Conservation (phyloP, 768 basidiomycete genomes). For the Phaffia australis region DNA sequence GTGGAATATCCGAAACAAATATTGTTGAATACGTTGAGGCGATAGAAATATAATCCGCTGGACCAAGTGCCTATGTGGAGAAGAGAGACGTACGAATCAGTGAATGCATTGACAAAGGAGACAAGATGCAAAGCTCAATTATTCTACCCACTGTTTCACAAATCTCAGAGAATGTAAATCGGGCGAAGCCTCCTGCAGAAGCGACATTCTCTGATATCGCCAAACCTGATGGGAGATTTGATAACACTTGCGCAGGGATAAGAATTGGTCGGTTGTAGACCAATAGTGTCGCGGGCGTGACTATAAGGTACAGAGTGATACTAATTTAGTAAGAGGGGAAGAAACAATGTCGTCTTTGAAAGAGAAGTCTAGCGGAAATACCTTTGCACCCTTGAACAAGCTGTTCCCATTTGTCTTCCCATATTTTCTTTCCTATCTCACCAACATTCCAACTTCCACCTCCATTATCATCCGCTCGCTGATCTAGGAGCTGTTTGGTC, state of each 20-base stretch:
- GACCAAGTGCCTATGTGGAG: conserved; percentile 1
- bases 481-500: not conserved
- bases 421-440: not conserved
- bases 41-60: conserved; percentile 19
- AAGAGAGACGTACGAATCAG: not conserved
- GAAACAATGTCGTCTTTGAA: not conserved
- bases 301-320: not conserved
- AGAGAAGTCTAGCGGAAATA: not conserved
- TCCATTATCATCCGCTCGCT: not conserved
- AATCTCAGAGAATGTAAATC: conserved; percentile 15
- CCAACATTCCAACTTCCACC: conserved; percentile 11
- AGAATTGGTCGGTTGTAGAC: conserved; percentile 18
- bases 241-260: not conserved
- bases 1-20: conserved; percentile 19
- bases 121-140: too few relatives aligned
- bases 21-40: conserved; percentile 17
- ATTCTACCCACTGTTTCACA: conserved; percentile 10
- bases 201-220: not conserved
- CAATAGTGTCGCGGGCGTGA: not conserved
- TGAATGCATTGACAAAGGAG: not conserved
- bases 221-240: not conserved
- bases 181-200: not conserved
- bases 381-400: not conserved
- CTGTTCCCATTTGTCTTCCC: not conserved
- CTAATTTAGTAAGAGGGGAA: not conserved